Evolutionary conservation across 495 filamentous ascomycete genomes (phyloP), one percentile per base, ranked within the genome.

Genomic region (Aspergillus ostianus): DNA sequence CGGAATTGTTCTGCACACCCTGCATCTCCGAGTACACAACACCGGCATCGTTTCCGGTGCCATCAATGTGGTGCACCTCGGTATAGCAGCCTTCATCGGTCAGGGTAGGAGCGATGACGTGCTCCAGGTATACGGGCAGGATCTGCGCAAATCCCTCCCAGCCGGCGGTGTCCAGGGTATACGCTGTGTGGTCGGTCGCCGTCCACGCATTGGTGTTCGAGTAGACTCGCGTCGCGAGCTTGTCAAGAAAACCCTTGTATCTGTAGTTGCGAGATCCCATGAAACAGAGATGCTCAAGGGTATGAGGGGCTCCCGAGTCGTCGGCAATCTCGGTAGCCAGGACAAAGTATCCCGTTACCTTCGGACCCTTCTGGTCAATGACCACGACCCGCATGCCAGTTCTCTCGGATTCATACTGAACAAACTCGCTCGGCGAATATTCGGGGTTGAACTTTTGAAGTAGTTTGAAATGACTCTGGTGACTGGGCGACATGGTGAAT

Each of bases 1-100:
- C 75, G 59, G 87, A 83, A 18, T 82, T 88, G 68, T 97, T 96
- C 70, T 99, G 89, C 1, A 94, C 85, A 12, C 85, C 95, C 70
- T 99, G 94, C 94, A 99, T 98, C 73, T 99, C 94, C 1, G 95
- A 97, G 76, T 98, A 99, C 19, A 98, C 94, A 4, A 98, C 94
- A 61, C 93, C 94, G 26, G 94, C 94, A 82, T 99, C 95, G 63
- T 98, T 87, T 51, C 93, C 94, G 57, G 86, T 81, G 41, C 91
- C 92, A 71, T 99, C 90, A 55, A 99, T 83, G 71, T 99, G 95
- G 75, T 96, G 90, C 27, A 99, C 94, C 67, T 99, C 94, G 2
- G 94, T 99, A 64, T 95, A 87, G 69, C 93, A 97, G 4, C 86
- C 90, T 50, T 91, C 87, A 71, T 99, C 95, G 9, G 92, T 97